Evolutionary conservation across 2,329 filamentous ascomycete genomes (phyloP), one percentile per base, ranked within the genome.

Genomic region (Diplodia intermedia): DNA sequence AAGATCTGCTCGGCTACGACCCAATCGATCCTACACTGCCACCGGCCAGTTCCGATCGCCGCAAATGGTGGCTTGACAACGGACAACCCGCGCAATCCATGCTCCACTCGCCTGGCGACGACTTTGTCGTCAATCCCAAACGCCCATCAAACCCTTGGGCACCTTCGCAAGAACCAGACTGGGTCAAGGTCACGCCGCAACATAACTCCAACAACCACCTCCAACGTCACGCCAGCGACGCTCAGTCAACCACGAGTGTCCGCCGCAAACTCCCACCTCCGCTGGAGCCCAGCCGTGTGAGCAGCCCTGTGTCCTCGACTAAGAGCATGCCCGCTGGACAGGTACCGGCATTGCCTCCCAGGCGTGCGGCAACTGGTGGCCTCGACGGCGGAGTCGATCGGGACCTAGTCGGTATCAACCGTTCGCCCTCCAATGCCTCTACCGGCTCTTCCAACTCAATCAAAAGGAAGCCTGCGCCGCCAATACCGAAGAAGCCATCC

Each of bases 91-190:
- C 91, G 14, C 89, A 90, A 71, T 93, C 93, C 6, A 85, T 86
- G 18, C 82, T 96, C 47, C 83, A 85, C 69, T 88, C 91, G 9
- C 91, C 93, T 0, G 84, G 85, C 49, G 82, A 83, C 9, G 83
- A 86, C 12, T 85, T 88, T 73, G 81, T 88, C 2, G 85, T 92
- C 26, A 97, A 97, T 76, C 88, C 90, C 1, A 85, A 88, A 38
- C 87, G 92, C 57, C 87, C 88, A 14, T 88, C 91, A 0, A 98
- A 98, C 74, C 95, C 95, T 0, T 98, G 96, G 77, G 86, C 85
- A 1, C 83, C 86, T 0, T 89, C 86, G 1, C 85, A 90, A 38
- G 92, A 97, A 77, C 87, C 90, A 11, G 94, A 97, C 74, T 98
- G 95, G 95, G 88, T 97, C 43, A 79, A 82, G 69, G 79, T 84